Evolutionary conservation across 176 grass and related monocot species (phyloP).

Genomic region (Leersia perrieri): DNA sequence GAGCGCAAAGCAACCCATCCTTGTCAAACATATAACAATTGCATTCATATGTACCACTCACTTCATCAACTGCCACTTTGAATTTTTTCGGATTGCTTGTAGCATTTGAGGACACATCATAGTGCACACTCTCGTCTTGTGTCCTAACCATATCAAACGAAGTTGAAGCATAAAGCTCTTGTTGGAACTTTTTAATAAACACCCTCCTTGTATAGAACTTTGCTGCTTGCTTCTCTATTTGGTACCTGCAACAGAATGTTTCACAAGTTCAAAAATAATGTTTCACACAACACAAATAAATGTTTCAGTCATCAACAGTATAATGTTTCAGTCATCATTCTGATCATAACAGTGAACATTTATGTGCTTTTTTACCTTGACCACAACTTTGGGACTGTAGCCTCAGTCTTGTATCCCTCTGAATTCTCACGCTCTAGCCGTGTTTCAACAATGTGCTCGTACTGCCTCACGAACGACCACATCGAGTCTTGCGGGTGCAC

Average conservation of each 20-base stretch:
- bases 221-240: not conserved
- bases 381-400: accelerated
- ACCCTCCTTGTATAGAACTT: not conserved
- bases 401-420: not conserved
- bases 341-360: not conserved
- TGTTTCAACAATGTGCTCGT: not conserved
- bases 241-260: not conserved
- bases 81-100: not conserved
- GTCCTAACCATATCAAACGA: no score
- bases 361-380: not conserved
- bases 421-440: not conserved
- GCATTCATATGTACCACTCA: not conserved
- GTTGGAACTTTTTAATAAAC: not conserved
- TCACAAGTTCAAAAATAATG: no score
- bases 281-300: no score
- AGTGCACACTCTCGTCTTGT: no score
- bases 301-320: no score
- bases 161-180: not conserved
- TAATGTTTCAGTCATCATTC: no score
- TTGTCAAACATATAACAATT: not conserved
- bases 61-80: not conserved
- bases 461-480: no score
- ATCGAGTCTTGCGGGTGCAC: not conserved
- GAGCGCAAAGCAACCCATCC: not conserved
- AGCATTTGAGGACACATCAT: not conserved